Base-by-base conservation (phyloP, 75 land plant genomes). In the Selaginella tamariscina region DNA sequence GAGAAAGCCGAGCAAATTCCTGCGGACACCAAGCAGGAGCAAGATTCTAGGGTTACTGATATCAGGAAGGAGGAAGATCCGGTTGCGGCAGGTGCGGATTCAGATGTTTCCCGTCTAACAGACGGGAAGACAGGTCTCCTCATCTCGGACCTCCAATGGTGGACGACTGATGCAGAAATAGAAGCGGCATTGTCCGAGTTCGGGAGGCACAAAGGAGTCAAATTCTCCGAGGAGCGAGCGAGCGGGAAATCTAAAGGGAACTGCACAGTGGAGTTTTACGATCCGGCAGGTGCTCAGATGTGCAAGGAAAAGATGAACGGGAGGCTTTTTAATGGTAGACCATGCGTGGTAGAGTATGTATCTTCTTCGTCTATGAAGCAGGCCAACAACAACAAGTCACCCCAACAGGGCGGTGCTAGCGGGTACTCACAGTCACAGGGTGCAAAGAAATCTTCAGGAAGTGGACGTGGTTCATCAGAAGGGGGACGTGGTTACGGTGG, bases 211-310 rank as follows among this genome's bases (percentile, higher is more conserved):
- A 93, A 88, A 70, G 88, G 85, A 66, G 70, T 93, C n/a, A 84
- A 81, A 70, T 86, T 89, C 31, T 89, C 76, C 68, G 89, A 93
- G 49, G 95, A 93, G 70, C 84, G 82, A 64, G 94, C 91, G 15
- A 88, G 94, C 77, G 98, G 98, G 1, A 88, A 93, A 56, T 88
- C 98, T 15, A 93, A 93, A 71, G 98, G 98, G 0, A 88, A 86
- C 72, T 84, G 86, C 54, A 93, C 88, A 70, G 98, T 88, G 70
- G 90, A 93, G 64, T 93, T 93, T 63, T 83, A 71, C 72, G 94
- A 88, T 66, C 62, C 84, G 0, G 57, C 56, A 28, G 79, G 85
- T 11, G 97, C 89, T 0, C 67, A 83, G 27, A 76, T 82, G 1
- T 92, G 97, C 71, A 88, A 92, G 54, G 90, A 88, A 27, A 81